Evolutionary conservation across 148 eudicot species (phyloP), one percentile per base, ranked within the genome.

Genomic region (Pouteria glomerata): DNA sequence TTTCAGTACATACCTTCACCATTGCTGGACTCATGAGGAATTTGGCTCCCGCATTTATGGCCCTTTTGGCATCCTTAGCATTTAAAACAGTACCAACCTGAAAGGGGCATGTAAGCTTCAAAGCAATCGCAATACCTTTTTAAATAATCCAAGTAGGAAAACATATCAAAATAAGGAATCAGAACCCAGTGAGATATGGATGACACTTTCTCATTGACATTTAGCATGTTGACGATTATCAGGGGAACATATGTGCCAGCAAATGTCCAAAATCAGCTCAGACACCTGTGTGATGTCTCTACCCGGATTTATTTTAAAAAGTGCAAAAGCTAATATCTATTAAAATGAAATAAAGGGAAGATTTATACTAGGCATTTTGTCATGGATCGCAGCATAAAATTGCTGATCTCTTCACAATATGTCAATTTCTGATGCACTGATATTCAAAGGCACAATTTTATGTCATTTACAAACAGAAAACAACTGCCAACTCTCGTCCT

Each of bases 11-110:
- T 78, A 88, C 97, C 85, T 73, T 81, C 64, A 93, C 81, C 75
- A 84, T 76, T 74, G 90, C 98, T 74, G 98, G 98, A 79, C 98
- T 90, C 96, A 93, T 85, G 6, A 93, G 87, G 73, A 93, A 93
- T 76, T 87, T 84, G 37, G 90, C 98, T 76, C 96, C 98, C 19
- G 77, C 80, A 24, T 80, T 83, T 52, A 87, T 58, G 31, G 98
- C 96, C 59, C 59, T 71, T 69, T 79, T 81, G 29, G 98, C 98
- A 80, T 88, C 96, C 81, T 77, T 63, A 14, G 74, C 62, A 69
- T 80, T 78, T 72, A 93, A 77, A 74, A 93, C 84, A 27, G 96
- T 93, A 57, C 98, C 98, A 39, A 88, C 96, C 96, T 90, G 79
- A 72, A 82, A 73, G 15, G 74, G 16, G 5, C 70, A 10, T 14